phyloP scores from a whole-genome alignment of 495 filamentous ascomycete species.

The Diplogelasinospora grovesii region DNA sequence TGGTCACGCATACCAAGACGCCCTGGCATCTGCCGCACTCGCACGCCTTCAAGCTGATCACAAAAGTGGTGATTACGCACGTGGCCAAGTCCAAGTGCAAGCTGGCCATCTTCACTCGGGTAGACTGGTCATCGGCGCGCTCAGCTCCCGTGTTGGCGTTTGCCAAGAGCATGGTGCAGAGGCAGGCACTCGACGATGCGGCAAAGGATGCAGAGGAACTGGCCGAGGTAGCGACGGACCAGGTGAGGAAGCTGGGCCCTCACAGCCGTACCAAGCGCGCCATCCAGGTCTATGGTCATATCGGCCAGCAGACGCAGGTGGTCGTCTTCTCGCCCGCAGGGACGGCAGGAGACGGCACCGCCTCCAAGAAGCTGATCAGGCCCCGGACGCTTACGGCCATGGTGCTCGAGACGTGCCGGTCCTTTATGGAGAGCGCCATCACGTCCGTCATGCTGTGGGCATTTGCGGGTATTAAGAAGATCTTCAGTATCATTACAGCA shows the following conservation, averaged over 20 bases:
- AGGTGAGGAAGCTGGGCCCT: conserved; percentile 73
- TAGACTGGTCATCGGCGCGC: conserved; percentile 73
- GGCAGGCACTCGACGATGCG: conserved; percentile 72
- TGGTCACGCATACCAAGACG: conserved; percentile 77
- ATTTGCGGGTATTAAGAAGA: conserved; percentile 52
- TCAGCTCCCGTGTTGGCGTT: no score
- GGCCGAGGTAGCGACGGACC: conserved; percentile 76
- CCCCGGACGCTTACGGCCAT: conserved; percentile 63
- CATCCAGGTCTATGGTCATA: conserved; percentile 79
- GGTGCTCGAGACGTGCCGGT: conserved; percentile 59
- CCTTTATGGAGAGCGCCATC: conserved; percentile 61
- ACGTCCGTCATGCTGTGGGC: conserved; percentile 69
- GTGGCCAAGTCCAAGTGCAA: conserved; percentile 87
- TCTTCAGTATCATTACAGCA: conserved; percentile 64
- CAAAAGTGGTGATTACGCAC: conserved; percentile 91
- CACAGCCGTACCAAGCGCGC: conserved; percentile 85
- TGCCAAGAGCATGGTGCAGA: conserved; percentile 67
- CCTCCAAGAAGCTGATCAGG: conserved; percentile 47
- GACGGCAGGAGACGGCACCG: conserved; percentile 25
- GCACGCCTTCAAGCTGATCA: conserved; percentile 73
- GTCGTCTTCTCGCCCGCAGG: conserved; percentile 54
- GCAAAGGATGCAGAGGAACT: conserved; percentile 80
- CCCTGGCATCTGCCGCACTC: conserved; percentile 87
- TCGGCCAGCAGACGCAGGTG: conserved; percentile 65
- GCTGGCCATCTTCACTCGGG: conserved; percentile 77